phyloP scores from a whole-genome alignment of 768 basidiomycete species.

The Russula dissimulans region DNA sequence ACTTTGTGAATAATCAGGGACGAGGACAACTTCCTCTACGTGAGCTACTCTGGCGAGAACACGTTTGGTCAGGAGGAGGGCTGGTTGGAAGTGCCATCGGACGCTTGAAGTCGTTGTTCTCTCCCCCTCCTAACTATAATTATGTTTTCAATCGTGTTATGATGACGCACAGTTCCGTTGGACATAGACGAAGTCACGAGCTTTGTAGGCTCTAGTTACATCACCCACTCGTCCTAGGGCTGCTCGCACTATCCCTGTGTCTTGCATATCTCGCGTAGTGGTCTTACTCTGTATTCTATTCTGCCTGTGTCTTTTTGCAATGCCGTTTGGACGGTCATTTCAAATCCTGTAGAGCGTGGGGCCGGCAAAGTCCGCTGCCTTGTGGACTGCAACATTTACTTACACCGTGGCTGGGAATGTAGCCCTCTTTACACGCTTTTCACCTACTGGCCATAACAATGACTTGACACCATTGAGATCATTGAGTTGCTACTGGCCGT shows the following conservation, averaged over 20 bases:
- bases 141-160: slow-evolving; percentile 12
- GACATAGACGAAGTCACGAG: slow-evolving; percentile 11
- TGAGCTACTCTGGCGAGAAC: slow-evolving; percentile 98
- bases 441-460: too few species aligned
- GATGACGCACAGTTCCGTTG: slow-evolving; percentile 1
- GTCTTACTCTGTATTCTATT: slow-evolving; percentile 16
- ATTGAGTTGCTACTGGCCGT: too few species aligned
- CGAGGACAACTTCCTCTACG: slow-evolving; percentile 98
- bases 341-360: too few species aligned
- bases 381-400: too few species aligned
- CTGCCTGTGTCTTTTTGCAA: slow-evolving; percentile 9
- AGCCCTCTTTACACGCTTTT: too few species aligned
- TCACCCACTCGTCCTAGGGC: not conserved
- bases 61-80: slow-evolving; percentile 54
- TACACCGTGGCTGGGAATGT: too few species aligned
- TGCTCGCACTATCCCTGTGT: slow-evolving; percentile 1
- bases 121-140: slow-evolving; percentile 6
- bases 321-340: not conserved
- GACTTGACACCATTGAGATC: too few species aligned
- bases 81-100: slow-evolving; percentile 18
- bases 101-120: slow-evolving; percentile 11
- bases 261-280: slow-evolving; percentile 18
- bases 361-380: too few species aligned
- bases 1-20: slow-evolving; percentile 48
- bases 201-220: not conserved